Conservation (phyloP, 345 rosid genomes). For the Citrus glauca region DNA sequence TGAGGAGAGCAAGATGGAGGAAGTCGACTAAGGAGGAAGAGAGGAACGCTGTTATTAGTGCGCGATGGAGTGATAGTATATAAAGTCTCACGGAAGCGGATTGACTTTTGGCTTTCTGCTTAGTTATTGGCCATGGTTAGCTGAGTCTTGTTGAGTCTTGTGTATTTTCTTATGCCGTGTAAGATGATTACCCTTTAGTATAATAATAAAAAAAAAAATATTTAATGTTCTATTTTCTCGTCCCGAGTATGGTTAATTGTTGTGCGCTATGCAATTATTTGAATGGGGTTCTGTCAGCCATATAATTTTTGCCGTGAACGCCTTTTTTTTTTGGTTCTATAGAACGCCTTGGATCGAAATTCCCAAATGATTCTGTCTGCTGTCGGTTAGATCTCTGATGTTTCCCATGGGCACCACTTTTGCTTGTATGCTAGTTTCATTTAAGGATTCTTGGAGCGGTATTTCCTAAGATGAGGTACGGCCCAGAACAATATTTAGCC, state of each 20-base stretch:
- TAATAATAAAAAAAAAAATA: too few species aligned
- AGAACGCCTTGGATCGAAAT: neutral
- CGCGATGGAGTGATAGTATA: too few species aligned
- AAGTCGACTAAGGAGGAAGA: slow-evolving; percentile 32
- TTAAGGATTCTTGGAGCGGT: neutral
- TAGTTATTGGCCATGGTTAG: neutral
- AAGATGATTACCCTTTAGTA: too few species aligned
- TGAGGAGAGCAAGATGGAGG: slow-evolving; percentile 63
- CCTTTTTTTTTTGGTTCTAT: too few species aligned
- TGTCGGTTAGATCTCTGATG: neutral
- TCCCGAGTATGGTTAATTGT: too few species aligned
- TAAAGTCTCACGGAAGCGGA: neutral
- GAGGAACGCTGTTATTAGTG: too few species aligned
- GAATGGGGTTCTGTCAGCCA: neutral
- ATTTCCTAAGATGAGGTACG: neutral
- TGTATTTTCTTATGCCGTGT: too few species aligned
- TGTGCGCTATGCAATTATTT: too few species aligned
- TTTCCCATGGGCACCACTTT: neutral
- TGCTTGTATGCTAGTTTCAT: too few species aligned
- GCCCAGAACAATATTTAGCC: neutral
- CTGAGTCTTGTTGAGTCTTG: neutral
- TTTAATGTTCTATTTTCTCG: neutral
- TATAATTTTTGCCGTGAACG: too few species aligned
- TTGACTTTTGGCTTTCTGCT: neutral
- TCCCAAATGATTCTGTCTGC: neutral